Evolutionary conservation across 768 basidiomycete species (phyloP).

Genomic region (Tricholoma bakamatsutake): DNA sequence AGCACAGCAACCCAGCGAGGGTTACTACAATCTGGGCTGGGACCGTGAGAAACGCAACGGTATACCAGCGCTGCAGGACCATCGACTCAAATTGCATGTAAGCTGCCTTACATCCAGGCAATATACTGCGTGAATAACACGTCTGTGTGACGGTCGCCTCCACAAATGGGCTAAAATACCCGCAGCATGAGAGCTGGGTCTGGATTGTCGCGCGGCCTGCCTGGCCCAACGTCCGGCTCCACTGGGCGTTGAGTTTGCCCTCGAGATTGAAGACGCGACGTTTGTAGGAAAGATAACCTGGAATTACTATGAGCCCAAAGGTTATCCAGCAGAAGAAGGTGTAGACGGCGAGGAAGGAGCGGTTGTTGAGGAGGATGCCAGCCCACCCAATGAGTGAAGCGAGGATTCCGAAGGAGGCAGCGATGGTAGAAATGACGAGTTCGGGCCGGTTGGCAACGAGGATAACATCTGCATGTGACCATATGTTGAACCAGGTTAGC

Average conservation of each 20-base stretch:
- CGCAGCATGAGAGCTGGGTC: slow-evolving; percentile 71
- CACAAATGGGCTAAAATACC: slow-evolving; percentile 74
- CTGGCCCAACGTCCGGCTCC: slow-evolving; percentile 57
- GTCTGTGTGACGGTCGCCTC: slow-evolving; percentile 70
- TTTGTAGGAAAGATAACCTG: slow-evolving; percentile 79
- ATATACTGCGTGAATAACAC: slow-evolving; percentile 63
- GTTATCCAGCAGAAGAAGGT: slow-evolving; percentile 73
- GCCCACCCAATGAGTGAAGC: slow-evolving; percentile 75
- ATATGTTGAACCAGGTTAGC: slow-evolving; percentile 76
- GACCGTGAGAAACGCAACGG: slow-evolving; percentile 55
- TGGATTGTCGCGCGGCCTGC: slow-evolving; percentile 61
- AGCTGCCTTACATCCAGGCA: slow-evolving; percentile 70
- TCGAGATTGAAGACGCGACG: slow-evolving; percentile 52
- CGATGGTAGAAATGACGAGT: slow-evolving; percentile 65
- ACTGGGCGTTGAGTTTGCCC: slow-evolving; percentile 73
- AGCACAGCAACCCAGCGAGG: slow-evolving; percentile 58
- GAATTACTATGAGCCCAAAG: slow-evolving; percentile 65
- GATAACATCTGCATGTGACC: slow-evolving; percentile 59
- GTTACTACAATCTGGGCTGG: slow-evolving; percentile 63
- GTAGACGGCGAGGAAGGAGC: slow-evolving; percentile 75
- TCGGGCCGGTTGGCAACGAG: slow-evolving; percentile 62
- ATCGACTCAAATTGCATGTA: slow-evolving; percentile 52
- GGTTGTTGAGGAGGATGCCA: slow-evolving; percentile 82
- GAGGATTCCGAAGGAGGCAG: slow-evolving; percentile 51
- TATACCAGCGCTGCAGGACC: slow-evolving; percentile 60